Evolutionary conservation across 1,284 basidiomycete genomes (phyloP).

Genomic region (Apiotrichum montevideense): DNA sequence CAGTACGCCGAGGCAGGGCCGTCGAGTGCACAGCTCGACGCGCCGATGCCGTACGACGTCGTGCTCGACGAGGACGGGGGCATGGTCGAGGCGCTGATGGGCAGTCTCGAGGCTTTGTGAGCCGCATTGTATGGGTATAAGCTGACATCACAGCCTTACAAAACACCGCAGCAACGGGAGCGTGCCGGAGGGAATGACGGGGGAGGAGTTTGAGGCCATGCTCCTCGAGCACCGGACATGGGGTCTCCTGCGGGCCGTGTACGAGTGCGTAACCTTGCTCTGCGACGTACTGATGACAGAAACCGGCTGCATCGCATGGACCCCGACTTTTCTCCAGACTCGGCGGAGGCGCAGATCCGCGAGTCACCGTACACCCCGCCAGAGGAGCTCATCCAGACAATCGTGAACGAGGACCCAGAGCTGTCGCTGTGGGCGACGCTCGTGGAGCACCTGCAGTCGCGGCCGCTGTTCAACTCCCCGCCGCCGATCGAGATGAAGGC

Average conservation of each 20-base stretch:
- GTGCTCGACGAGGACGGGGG: slow-evolving; percentile 38
- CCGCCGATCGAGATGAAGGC: slow-evolving; percentile 40
- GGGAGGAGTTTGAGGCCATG: slow-evolving; percentile 31
- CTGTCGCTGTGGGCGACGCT: slow-evolving; percentile 37
- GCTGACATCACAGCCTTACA: slow-evolving; percentile 7
- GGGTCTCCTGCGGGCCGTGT: slow-evolving; percentile 38
- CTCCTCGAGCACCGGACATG: slow-evolving; percentile 43
- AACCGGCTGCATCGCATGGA: slow-evolving; percentile 31
- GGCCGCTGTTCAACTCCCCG: slow-evolving; percentile 30
- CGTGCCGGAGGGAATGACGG: background rate
- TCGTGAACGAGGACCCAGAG: slow-evolving; percentile 39
- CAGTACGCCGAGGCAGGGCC: slow-evolving; percentile 38
- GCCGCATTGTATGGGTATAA: background rate
- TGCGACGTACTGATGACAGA: slow-evolving; percentile 13
- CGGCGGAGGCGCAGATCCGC: slow-evolving; percentile 23
- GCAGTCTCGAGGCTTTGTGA: slow-evolving; percentile 30
- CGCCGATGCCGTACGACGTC: slow-evolving; percentile 30
- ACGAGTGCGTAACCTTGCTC: slow-evolving; percentile 26
- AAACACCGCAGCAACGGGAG: background rate
- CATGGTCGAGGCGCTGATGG: slow-evolving; percentile 30
- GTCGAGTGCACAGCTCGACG: slow-evolving; percentile 36
- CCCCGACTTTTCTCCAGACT: slow-evolving; percentile 24
- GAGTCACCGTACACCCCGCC: slow-evolving; percentile 39
- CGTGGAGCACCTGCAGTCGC: slow-evolving; percentile 39
- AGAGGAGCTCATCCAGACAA: slow-evolving; percentile 35